These are phyloP conservation scores for Penicillium roqueforti DNA, from an alignment of 495 filamentous ascomycete species.

Conservation along the genomic window DNA sequence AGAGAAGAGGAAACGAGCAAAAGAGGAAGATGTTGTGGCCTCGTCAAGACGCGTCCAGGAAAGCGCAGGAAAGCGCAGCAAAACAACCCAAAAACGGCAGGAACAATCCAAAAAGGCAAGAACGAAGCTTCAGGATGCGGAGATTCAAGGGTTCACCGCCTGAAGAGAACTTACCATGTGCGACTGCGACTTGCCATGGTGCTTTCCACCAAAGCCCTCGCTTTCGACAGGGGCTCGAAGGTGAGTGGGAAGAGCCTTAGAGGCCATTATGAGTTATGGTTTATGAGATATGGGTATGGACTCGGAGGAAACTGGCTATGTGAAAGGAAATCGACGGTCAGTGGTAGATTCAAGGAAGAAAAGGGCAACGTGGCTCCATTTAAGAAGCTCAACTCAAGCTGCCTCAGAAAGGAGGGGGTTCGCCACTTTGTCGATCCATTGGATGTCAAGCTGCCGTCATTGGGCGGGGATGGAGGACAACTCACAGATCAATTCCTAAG, in stretches of 20 bases:
- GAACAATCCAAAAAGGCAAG: not conserved
- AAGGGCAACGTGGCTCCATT: slow-evolving; percentile 6
- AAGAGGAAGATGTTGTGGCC: no score
- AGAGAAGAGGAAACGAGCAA: not conserved
- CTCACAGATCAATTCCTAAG: slow-evolving; percentile 3
- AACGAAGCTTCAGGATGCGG: not conserved
- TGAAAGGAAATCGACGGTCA: not conserved
- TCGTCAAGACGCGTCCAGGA: not conserved
- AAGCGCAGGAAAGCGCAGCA: not conserved
- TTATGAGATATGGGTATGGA: not conserved
- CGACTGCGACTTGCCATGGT: slow-evolving; percentile 92
- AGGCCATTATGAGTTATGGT: slow-evolving; percentile 56
- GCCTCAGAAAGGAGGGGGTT: slow-evolving; percentile 22
- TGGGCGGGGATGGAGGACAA: not conserved
- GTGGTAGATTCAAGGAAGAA: not conserved
- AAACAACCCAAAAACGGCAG: not conserved
- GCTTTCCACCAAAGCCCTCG: slow-evolving; percentile 59
- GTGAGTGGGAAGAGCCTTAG: slow-evolving; percentile 71
- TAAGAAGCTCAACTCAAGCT: not conserved
- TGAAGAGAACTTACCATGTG: slow-evolving; percentile 74
- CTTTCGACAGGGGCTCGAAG: slow-evolving; percentile 59
- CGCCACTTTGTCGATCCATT: slow-evolving; percentile 34
- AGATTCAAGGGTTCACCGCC: not conserved
- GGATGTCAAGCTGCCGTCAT: slow-evolving; percentile 35
- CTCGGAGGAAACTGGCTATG: not conserved